Evolutionary conservation across 2,329 filamentous ascomycete species (phyloP).

Genomic region (Amylocarpus encephaloides): DNA sequence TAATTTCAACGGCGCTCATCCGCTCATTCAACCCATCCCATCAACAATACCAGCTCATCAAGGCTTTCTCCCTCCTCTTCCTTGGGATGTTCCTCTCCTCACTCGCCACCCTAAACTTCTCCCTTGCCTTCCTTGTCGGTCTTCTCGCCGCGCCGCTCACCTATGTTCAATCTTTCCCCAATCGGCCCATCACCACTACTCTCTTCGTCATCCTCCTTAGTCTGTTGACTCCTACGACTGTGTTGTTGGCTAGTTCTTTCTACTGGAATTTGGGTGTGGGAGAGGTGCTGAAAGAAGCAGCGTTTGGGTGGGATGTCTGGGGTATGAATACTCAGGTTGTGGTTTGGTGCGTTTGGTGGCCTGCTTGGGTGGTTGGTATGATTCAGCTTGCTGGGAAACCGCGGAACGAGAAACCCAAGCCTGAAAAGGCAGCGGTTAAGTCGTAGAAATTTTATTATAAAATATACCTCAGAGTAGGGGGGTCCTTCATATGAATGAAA

Average conservation of each 20-base stretch:
- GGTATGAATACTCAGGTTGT: conserved; percentile 84
- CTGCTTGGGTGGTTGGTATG: conserved; percentile 70
- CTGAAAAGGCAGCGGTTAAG: background rate
- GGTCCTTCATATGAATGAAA: no score
- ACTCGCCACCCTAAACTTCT: conserved; percentile 94
- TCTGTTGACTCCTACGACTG: conserved; percentile 52
- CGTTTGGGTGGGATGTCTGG: conserved; percentile 84
- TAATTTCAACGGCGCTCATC: conserved; percentile 50
- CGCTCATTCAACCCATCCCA: conserved; percentile 45
- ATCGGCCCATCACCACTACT: conserved; percentile 35
- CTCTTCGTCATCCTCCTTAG: conserved; percentile 48
- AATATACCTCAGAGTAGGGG: no score
- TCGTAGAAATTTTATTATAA: background rate
- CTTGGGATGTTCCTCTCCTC: conserved; percentile 88
- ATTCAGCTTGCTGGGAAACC: conserved; percentile 45
- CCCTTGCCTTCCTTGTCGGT: conserved; percentile 77
- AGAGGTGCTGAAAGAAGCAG: conserved; percentile 62
- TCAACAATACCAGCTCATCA: conserved; percentile 72
- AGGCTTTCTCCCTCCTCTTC: conserved; percentile 86
- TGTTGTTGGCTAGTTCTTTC: conserved; percentile 44
- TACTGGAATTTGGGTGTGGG: conserved; percentile 44
- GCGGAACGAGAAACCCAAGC: conserved; percentile 6
- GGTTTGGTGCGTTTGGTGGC: conserved; percentile 95
- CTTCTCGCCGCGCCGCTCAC: conserved; percentile 70
- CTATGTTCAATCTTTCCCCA: conserved; percentile 55